Evolutionary conservation across 208 protist genomes (phyloP).

Genomic region (Leishmania martiniquensis): DNA sequence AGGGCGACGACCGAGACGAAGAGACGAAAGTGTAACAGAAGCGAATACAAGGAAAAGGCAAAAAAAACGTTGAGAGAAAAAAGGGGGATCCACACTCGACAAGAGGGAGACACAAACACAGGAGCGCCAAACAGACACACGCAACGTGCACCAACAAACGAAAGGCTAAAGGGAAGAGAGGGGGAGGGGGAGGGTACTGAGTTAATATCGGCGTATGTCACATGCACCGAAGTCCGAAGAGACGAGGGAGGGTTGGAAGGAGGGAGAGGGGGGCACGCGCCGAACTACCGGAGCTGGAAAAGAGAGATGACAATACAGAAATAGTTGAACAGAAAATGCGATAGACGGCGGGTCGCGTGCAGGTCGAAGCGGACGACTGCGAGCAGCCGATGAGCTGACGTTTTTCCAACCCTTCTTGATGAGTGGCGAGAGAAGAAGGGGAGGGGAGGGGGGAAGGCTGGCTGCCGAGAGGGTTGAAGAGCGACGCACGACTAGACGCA

Average conservation of each 20-base stretch:
- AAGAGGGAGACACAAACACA: background rate
- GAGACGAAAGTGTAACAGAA: constrained; percentile 1
- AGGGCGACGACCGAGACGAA: background rate
- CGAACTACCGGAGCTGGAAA: background rate
- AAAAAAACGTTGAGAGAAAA: background rate
- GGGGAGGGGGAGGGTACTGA: background rate
- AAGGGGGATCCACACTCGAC: background rate
- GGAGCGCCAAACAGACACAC: background rate
- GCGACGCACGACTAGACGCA: background rate
- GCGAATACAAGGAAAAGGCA: constrained; percentile 12
- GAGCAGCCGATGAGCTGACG: background rate
- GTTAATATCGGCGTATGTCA: background rate
- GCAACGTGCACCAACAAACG: background rate
- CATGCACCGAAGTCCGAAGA: background rate
- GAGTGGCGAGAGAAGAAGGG: no score
- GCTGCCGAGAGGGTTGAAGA: no score
- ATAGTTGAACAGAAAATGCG: background rate
- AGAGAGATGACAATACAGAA: background rate
- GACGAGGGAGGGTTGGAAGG: background rate
- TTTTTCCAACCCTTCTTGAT: background rate
- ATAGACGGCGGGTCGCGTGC: background rate
- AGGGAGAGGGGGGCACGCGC: background rate
- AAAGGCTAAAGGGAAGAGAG: background rate
- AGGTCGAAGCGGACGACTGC: background rate
- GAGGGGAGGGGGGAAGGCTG: background rate